Conservation (phyloP, 1,284 basidiomycete species). For the Moniliophthora roreri region DNA sequence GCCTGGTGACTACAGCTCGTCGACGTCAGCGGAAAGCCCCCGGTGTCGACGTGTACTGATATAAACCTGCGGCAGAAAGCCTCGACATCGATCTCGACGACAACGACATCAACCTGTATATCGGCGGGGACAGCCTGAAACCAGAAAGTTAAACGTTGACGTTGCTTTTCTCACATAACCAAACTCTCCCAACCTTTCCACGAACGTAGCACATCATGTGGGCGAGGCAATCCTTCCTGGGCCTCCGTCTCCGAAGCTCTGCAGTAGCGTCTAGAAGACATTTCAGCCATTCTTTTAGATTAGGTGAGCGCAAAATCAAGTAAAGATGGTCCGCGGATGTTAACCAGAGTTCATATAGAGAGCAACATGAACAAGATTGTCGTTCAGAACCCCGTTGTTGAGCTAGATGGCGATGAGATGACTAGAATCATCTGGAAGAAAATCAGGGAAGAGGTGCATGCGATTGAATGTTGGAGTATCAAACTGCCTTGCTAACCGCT, state of each 20-base stretch:
- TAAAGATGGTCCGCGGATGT: neutral
- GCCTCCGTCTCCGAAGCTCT: neutral
- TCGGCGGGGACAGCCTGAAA: too few species aligned
- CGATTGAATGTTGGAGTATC: neutral
- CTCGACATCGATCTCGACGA: too few species aligned
- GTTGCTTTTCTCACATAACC: too few species aligned
- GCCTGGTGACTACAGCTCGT: too few species aligned
- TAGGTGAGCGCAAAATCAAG: neutral
- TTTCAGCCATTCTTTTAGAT: neutral
- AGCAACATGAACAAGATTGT: constrained; percentile 58
- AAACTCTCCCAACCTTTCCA: too few species aligned
- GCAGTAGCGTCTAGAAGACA: neutral
- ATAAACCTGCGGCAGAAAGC: too few species aligned
- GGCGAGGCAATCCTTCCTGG: constrained; percentile 1
- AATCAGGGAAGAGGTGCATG: constrained; percentile 87
- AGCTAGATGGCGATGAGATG: constrained; percentile 98
- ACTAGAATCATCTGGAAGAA: constrained; percentile 99
- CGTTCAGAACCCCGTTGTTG: constrained; percentile 91
- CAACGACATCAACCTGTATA: too few species aligned
- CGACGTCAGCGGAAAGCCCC: too few species aligned
- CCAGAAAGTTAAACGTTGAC: too few species aligned
- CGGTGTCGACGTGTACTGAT: too few species aligned
- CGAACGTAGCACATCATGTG: neutral
- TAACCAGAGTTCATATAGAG: neutral
- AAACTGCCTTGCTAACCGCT: constrained; percentile 2